Evolutionary conservation across 345 rosid genomes (phyloP).

Genomic region (Eucalyptus cloeziana): DNA sequence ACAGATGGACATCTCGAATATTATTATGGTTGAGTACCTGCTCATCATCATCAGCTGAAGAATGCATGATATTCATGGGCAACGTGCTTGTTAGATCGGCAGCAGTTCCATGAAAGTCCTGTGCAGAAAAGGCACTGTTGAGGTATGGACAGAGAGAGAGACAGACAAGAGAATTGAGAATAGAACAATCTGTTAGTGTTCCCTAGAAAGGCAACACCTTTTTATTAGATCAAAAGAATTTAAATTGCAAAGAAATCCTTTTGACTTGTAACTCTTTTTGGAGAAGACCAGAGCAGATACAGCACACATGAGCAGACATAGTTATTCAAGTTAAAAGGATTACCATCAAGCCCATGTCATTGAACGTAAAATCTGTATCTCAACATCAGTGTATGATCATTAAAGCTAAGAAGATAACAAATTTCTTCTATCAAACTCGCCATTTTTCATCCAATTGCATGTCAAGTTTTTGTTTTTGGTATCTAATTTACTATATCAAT

Average conservation of each 20-base stretch:
- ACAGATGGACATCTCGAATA: not conserved
- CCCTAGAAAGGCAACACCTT: not conserved
- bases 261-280: not conserved
- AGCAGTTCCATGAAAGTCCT: constrained; percentile 30
- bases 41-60: constrained; percentile 50
- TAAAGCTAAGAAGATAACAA: not conserved
- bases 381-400: not conserved
- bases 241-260: not conserved
- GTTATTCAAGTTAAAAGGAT: not conserved
- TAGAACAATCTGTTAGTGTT: not conserved
- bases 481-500: not conserved
- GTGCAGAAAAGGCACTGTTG: not conserved
- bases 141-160: not conserved
- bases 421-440: not conserved
- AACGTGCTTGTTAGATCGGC: constrained; percentile 20
- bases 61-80: constrained; percentile 25
- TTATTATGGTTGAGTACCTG: constrained; percentile 19
- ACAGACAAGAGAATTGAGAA: not conserved
- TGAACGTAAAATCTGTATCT: not conserved
- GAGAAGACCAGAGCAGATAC: not conserved
- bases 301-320: not conserved
- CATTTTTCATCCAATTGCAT: not conserved
- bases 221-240: not conserved
- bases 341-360: not conserved
- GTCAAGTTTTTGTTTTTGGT: not conserved